Evolutionary conservation across 2,329 filamentous ascomycete genomes (phyloP), one percentile per base, ranked within the genome.

Genomic region (Stemphylium beticola): DNA sequence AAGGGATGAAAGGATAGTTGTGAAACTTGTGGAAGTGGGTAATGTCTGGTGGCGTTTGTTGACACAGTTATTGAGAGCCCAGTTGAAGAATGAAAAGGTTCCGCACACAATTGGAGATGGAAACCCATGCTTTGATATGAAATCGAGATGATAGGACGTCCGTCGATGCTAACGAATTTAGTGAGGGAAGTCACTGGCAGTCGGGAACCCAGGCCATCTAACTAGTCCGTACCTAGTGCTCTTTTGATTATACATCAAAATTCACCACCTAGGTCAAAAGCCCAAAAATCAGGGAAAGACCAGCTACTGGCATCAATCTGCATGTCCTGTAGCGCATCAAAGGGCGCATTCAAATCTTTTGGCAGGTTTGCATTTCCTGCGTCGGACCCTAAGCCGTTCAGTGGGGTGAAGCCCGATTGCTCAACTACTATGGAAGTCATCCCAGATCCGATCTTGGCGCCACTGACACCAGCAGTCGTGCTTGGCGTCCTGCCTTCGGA

Each of bases 231-330:
- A 14, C 17, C 2, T 20, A 39, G 12, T 39, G 7, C 14, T 39
- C 22, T 24, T 24, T 24, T 12, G 9, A 18, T 6, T 3, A 11
- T 22, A 32, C 15, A 34, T 61, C 48, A 74, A 33, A 70, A 68
- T 10, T 69, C 67, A 5, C 65, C 71, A 33, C 62, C 66, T 4
- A 75, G 54, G 40, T 74, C 71, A 47, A 73, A 75, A 2, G 60
- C 62, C 72, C 71, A 74, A 55, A 74, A 74, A 41, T 74, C 72
- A 0, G 71, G 67, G 37, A 71, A 73, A 2, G 57, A 66, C 72
- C 72, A 75, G 4, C 64, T 68, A 12, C 47, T 49, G 37, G 69
- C 26, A 44, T 73, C 69, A 14, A 68, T 53, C 18, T 68, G 65
- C 65, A 71, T 67, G 36, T 72, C 67, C 17, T 67, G 61, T 38